Conservation (phyloP, 345 rosid species). For the Nephelium lappaceum region DNA sequence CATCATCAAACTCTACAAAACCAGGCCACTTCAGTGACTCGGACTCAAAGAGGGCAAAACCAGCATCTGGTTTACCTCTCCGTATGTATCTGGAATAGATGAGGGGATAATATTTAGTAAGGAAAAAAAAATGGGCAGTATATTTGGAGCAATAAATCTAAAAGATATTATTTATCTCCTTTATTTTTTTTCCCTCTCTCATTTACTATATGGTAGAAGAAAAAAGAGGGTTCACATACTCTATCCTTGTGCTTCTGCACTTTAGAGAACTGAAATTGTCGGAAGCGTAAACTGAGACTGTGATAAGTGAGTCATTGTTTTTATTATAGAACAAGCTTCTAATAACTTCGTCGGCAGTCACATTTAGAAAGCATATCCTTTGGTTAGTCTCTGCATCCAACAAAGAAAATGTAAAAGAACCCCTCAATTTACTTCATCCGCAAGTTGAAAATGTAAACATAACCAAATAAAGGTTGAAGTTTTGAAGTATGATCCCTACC, state of each 20-base stretch:
- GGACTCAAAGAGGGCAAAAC: conserved; percentile 81
- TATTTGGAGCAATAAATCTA: background rate
- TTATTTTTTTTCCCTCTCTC: background rate
- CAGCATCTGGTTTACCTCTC: conserved; percentile 71
- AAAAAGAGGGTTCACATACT: conserved; percentile 35
- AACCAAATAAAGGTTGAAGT: background rate
- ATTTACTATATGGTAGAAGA: background rate
- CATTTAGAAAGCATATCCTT: conserved; percentile 67
- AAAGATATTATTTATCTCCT: background rate
- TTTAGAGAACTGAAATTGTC: conserved; percentile 69
- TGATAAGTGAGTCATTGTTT: conserved; percentile 70
- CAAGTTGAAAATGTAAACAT: background rate
- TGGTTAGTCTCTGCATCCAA: conserved; percentile 58
- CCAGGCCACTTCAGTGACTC: conserved; percentile 94
- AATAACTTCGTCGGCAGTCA: conserved; percentile 65
- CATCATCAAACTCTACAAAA: conserved; percentile 91
- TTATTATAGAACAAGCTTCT: conserved; percentile 69
- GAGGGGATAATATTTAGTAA: conserved; percentile 1
- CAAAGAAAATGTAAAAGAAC: background rate
- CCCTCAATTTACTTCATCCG: background rate
- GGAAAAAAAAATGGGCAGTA: background rate
- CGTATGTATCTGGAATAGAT: conserved; percentile 56
- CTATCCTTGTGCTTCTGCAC: conserved; percentile 71
- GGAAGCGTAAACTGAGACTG: conserved; percentile 66
- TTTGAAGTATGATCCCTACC: conserved; percentile 30